phyloP scores from a whole-genome alignment of 257 asterid genomes.

The Solanum rostratum region DNA sequence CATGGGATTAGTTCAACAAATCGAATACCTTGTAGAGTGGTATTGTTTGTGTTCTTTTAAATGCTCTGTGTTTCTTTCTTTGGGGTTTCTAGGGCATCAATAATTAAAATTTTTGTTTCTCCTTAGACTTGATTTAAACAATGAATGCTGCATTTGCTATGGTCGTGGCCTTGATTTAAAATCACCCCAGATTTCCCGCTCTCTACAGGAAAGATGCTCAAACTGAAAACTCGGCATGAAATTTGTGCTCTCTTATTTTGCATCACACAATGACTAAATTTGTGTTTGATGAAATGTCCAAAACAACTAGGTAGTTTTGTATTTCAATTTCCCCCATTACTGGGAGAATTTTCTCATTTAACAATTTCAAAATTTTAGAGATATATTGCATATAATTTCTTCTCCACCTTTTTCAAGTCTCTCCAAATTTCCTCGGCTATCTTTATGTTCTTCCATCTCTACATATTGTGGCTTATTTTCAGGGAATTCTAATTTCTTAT shows the following conservation, averaged over 20 bases:
- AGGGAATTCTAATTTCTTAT: no score
- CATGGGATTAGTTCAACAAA: not conserved
- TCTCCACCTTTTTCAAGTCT: no score
- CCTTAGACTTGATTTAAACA: not conserved
- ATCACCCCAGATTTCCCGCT: not conserved
- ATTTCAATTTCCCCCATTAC: no score
- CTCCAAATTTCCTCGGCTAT: no score
- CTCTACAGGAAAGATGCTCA: not conserved
- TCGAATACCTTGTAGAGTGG: not conserved
- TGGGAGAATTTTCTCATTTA: no score
- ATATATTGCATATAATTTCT: no score
- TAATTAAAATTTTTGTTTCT: not conserved
- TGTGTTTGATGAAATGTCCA: no score
- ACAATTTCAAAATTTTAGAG: no score
- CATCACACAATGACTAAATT: not conserved
- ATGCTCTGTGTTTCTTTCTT: not conserved
- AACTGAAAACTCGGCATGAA: not conserved
- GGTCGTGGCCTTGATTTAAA: not conserved
- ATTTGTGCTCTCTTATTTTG: not conserved
- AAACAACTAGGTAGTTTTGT: no score
- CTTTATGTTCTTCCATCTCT: no score
- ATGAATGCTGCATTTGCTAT: not conserved
- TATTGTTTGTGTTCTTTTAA: not conserved
- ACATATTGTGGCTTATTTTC: no score
- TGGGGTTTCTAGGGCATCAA: not conserved